Evolutionary conservation across 2,329 filamentous ascomycete species (phyloP).

Genomic region (Pezicula carpinea): DNA sequence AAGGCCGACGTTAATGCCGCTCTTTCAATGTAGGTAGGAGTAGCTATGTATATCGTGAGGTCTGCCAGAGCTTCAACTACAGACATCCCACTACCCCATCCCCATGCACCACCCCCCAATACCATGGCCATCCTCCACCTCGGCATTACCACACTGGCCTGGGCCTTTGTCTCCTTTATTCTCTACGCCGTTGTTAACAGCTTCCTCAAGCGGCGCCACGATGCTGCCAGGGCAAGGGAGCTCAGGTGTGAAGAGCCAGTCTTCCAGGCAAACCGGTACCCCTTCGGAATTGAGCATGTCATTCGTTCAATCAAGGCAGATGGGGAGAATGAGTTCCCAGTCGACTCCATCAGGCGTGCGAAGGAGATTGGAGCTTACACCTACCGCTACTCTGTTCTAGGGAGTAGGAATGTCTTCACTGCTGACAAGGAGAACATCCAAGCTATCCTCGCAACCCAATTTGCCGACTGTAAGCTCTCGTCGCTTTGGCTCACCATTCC

Average conservation of each 20-base stretch:
- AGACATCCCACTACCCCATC: too few relatives aligned
- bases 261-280: conserved; percentile 14
- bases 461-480: conserved; percentile 37
- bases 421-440: conserved; percentile 44
- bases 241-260: conserved; percentile 22
- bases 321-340: conserved; percentile 18
- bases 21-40: too few relatives aligned
- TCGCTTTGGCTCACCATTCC: conserved; percentile 51
- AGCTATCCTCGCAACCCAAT: conserved; percentile 47
- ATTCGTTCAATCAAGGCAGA: conserved; percentile 18
- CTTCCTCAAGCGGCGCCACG: conserved; percentile 13
- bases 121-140: too few relatives aligned
- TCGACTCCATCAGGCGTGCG: conserved; percentile 26
- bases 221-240: conserved; percentile 17
- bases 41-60: too few relatives aligned
- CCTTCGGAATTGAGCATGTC: conserved; percentile 24
- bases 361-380: conserved; percentile 29
- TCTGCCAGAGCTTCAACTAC: too few relatives aligned
- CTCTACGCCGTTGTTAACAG: conserved; percentile 10
- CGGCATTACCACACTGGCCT: conserved; percentile 1
- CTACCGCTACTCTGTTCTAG: conserved; percentile 19
- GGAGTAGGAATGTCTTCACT: conserved; percentile 15
- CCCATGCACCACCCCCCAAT: too few relatives aligned
- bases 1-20: too few relatives aligned
- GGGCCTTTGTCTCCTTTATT: conserved; percentile 11